Percentiles rank a stretch among this genome's conserved stretches.
phyloP scores from a whole-genome alignment of 2,329 filamentous ascomycete species.

The Trichoderma breve region DNA sequence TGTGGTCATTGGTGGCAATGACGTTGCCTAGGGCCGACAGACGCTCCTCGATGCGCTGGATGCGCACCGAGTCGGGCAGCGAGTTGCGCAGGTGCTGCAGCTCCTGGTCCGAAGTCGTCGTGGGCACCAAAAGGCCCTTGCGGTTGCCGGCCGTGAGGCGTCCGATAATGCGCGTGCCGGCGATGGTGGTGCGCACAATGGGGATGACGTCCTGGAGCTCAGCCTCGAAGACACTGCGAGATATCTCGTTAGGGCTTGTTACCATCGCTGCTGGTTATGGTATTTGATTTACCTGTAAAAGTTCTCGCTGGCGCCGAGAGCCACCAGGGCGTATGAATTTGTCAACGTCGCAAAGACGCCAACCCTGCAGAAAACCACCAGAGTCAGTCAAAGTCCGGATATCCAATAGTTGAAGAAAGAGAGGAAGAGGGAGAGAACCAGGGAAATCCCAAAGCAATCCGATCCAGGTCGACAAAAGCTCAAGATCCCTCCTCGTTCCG shows the following conservation, averaged over 20 bases:
- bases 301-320: slow-evolving; percentile 94
- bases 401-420: background rate
- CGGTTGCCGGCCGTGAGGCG: slow-evolving; percentile 95
- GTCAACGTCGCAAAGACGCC: slow-evolving; percentile 96
- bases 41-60: slow-evolving; percentile 96
- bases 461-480: background rate
- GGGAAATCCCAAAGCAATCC: background rate
- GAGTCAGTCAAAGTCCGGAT: slow-evolving; percentile 16
- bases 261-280: background rate
- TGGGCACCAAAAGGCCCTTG: slow-evolving; percentile 93
- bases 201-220: slow-evolving; percentile 97
- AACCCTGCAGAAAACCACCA: slow-evolving; percentile 57
- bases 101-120: slow-evolving; percentile 95
- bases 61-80: slow-evolving; percentile 85
- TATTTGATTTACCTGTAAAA: slow-evolving; percentile 74
- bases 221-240: slow-evolving; percentile 84
- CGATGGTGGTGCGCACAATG: slow-evolving; percentile 94
- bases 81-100: slow-evolving; percentile 95
- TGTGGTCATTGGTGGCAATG: slow-evolving; percentile 94
- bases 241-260: background rate
- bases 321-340: slow-evolving; percentile 94
- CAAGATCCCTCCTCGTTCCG: background rate
- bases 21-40: slow-evolving; percentile 95
- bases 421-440: too few relatives aligned
- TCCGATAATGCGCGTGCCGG: slow-evolving; percentile 92